phyloP scores from a whole-genome alignment of 345 rosid genomes.

The Mercurialis annua region DNA sequence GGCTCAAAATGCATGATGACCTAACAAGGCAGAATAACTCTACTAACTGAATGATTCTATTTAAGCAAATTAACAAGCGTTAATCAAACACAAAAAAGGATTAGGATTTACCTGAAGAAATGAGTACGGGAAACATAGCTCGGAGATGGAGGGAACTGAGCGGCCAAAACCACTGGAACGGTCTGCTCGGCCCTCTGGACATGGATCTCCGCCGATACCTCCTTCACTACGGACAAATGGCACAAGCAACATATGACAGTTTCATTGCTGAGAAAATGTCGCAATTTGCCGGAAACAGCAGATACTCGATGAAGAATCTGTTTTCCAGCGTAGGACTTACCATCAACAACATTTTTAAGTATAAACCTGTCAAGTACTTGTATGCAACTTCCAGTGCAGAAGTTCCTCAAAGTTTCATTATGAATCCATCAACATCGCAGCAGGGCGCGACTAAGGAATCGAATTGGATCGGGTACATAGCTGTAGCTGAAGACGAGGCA shows the following conservation, averaged over 20 bases:
- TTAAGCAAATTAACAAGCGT: background rate
- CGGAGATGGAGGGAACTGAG: slow-evolving; percentile 31
- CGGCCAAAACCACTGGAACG: slow-evolving; percentile 26
- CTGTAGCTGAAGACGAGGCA: slow-evolving; percentile 49
- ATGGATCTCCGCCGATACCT: slow-evolving; percentile 26
- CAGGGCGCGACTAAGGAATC: slow-evolving; percentile 39
- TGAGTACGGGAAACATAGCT: slow-evolving; percentile 12
- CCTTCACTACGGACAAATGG: slow-evolving; percentile 38
- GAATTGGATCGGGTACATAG: slow-evolving; percentile 56
- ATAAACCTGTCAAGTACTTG: slow-evolving; percentile 45
- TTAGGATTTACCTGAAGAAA: slow-evolving; percentile 1
- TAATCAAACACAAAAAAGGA: background rate
- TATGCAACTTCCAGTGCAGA: slow-evolving; percentile 48
- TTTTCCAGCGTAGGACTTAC: slow-evolving; percentile 17
- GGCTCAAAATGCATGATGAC: slow-evolving; percentile 9
- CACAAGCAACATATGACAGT: slow-evolving; percentile 44
- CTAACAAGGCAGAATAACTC: background rate
- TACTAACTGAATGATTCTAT: background rate
- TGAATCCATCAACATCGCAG: slow-evolving; percentile 33
- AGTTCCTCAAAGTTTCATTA: slow-evolving; percentile 33
- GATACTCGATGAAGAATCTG: slow-evolving; percentile 5
- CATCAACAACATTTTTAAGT: slow-evolving; percentile 22
- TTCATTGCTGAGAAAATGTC: slow-evolving; percentile 34
- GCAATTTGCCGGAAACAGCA: slow-evolving; percentile 37
- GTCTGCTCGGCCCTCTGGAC: slow-evolving; percentile 27